Base-by-base conservation (phyloP, 2,329 filamentous ascomycete species). In the Trichoderma sp. region DNA sequence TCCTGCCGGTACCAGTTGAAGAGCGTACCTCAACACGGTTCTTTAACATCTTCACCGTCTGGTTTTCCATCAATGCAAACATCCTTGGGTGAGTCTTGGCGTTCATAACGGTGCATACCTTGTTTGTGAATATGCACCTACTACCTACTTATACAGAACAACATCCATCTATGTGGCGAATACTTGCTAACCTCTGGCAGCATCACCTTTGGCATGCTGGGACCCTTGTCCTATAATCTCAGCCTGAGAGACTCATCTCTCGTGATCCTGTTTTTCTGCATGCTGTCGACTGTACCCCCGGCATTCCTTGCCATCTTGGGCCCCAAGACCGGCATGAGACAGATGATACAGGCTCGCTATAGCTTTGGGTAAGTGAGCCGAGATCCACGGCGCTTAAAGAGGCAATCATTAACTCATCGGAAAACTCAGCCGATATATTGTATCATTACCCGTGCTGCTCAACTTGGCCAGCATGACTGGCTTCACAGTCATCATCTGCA, bases 271-370 rank as follows among this genome's bases (percentile, higher is more conserved):
- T 91, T 91, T 80, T 90, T 91, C 77, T 85, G 83, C 13, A 76
- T 90, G 21, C 72, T 89, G 31, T 85, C 85, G 1, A 85, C 85
- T 0, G 70, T 84, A 7, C 80, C 85, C 0, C 85, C 87, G 0
- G 88, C 86, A 3, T 89, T 86, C 73, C 79, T 90, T 31, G 84
- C 84, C 53, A 88, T 85, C 0, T 77, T 89, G 62, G 88, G 88
- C 0, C 86, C 88, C 4, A 86, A 85, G 77, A 89, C 87, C 11
- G 89, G 88, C 53, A 85, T 91, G 83, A 83, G 88, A 19, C 88
- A 90, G 77, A 88, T 91, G 83, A 84, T 91, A 8, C 87, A 89
- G 72, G 88, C 89, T 4, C 82, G 89, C 27, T 91, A 86, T 76
- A 86, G 85, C 52, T 91, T 89, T 75, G 88, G 87, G 81, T 86